These are phyloP conservation scores for Phytophthora boehmeriae DNA, from an alignment of 352 stramenopile species.

Conservation along the genomic window DNA sequence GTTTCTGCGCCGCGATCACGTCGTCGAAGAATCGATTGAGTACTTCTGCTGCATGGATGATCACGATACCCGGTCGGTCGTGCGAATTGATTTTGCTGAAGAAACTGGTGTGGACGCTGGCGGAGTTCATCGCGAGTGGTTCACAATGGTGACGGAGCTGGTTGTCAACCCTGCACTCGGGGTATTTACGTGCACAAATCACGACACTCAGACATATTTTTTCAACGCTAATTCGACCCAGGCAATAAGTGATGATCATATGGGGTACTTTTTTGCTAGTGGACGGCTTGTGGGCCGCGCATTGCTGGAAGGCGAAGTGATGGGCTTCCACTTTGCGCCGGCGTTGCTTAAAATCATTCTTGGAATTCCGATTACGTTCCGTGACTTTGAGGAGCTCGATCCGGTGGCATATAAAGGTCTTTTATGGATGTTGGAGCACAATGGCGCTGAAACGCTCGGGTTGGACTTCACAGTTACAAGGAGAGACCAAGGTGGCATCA, in stretches of 20 bases:
- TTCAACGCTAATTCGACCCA: conserved; percentile 49
- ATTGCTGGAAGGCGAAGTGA: conserved; percentile 88
- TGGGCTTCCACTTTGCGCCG: conserved; percentile 89
- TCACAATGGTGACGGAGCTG: conserved; percentile 61
- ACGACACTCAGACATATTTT: conserved; percentile 53
- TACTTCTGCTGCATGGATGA: conserved; percentile 51
- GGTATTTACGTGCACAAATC: conserved; percentile 50
- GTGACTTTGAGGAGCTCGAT: conserved; percentile 51
- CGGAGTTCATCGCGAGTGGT: conserved; percentile 82
- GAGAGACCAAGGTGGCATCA: conserved; percentile 13
- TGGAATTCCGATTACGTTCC: conserved; percentile 43
- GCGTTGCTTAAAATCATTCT: conserved; percentile 59
- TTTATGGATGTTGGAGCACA: conserved; percentile 52
- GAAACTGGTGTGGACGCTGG: conserved; percentile 79
- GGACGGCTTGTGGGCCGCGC: conserved; percentile 54
- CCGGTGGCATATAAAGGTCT: conserved; percentile 53
- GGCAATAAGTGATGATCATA: conserved; percentile 36
- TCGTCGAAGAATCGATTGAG: conserved; percentile 59
- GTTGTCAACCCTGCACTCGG: conserved; percentile 39
- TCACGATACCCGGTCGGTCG: conserved; percentile 37
- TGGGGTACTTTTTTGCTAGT: conserved; percentile 51
- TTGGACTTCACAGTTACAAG: conserved; percentile 48
- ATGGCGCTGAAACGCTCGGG: conserved; percentile 40
- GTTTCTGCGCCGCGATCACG: conserved; percentile 42
- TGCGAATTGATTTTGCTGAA: conserved; percentile 70